Evolutionary conservation across 1,284 basidiomycete genomes (phyloP), one percentile per base, ranked within the genome.

Genomic region (Boletus nobilissimus): DNA sequence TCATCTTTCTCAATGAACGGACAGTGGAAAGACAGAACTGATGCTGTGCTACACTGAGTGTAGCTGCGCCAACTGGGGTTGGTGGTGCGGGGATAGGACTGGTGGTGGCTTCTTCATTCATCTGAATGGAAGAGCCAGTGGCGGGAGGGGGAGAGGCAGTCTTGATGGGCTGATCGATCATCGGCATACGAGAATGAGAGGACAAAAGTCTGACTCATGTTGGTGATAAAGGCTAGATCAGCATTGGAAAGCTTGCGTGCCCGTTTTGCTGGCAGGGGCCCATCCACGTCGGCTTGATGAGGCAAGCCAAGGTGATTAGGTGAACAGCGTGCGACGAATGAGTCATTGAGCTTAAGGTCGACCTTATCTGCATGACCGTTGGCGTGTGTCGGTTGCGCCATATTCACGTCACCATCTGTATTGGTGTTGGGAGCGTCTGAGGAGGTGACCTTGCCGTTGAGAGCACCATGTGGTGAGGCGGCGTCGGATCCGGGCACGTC

Each of bases 1-100:
- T 96, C 82, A 94, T 87, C 88, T 96, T 97, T 89, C 97, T 98
- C 83, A 99, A 87, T 40, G 92, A 91, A 72, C 96, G 94, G 68
- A 99, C 87, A 4, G 95, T 94, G 16, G 93, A 95, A 76, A 93
- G 87, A 78, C 94, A 94, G 85, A 96, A 97, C 72, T 96, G 95
- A 86, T 94, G 93, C 85, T 99, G 98, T 3, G 90, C 88, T 32
- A 85, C 75, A 77, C 88, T 92, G 77, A 94, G 83, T 5, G 89
- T 91, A 3, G 90, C 87, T 4, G 87, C 84, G 22, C 86, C 86
- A 3, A 72, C 82, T 80, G 76, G 87, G 39, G 85, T 85, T 63
- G 86, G 84, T 66, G 89, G 87, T 6, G 82, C 84, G 14, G 89
- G 87, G 24, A 87, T 87, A 43, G 86, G 85, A 60, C 85, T 85